Conservation (phyloP, 1,284 basidiomycete genomes). For the Porodaedalea pini region DNA sequence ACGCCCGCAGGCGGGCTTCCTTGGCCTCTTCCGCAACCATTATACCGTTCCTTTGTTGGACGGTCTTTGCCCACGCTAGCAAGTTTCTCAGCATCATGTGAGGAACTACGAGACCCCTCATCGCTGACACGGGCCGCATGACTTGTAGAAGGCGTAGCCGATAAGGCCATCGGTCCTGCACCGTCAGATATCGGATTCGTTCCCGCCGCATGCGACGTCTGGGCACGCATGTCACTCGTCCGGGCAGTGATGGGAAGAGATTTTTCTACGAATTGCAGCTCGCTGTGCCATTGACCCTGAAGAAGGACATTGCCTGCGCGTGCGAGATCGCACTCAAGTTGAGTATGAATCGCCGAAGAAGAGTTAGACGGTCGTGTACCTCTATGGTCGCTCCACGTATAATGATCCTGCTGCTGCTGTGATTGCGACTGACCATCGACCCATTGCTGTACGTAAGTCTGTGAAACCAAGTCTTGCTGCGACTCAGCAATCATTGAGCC, state of each 20-base stretch:
- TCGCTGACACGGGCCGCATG: neutral
- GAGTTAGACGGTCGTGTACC: neutral
- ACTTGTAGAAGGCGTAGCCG: neutral
- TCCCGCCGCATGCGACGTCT: neutral
- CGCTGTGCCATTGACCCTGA: neutral
- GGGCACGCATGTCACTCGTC: neutral
- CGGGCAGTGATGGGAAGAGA: too few species aligned
- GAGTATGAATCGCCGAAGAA: neutral
- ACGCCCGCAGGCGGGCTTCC: conserved; percentile 63
- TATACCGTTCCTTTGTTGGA: conserved; percentile 4
- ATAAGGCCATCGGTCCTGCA: neutral
- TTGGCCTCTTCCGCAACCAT: neutral
- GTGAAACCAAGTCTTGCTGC: neutral
- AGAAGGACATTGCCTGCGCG: neutral
- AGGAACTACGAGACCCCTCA: neutral
- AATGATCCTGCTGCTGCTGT: neutral
- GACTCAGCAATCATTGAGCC: conserved; percentile 1
- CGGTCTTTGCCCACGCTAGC: neutral
- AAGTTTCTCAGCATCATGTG: neutral
- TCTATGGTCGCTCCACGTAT: neutral
- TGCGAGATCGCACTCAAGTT: neutral
- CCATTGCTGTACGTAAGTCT: conserved; percentile 16
- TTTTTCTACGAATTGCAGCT: neutral
- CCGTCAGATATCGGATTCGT: neutral
- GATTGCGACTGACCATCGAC: conserved; percentile 9